Evolutionary conservation across 345 rosid genomes (phyloP).

Genomic region (Anastatica hierochuntica): DNA sequence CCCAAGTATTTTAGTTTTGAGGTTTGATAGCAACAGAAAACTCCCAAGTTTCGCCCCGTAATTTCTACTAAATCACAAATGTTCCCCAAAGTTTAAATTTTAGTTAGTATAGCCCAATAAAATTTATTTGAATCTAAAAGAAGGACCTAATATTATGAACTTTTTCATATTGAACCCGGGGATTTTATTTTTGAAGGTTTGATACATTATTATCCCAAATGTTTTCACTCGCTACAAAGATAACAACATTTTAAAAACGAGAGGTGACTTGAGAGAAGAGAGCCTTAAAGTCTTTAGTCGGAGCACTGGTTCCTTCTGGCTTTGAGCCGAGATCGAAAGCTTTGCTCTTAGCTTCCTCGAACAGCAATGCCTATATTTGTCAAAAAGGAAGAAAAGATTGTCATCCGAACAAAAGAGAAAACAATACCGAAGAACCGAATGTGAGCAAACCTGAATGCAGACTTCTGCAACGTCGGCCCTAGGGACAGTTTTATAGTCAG

Average conservation of each 20-base stretch:
- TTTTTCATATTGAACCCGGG: no score
- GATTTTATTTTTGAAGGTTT: neutral
- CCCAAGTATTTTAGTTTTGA: no score
- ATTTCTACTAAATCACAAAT: no score
- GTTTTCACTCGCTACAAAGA: neutral
- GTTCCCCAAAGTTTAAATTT: no score
- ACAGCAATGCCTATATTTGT: conserved; percentile 50
- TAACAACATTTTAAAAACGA: conserved; percentile 29
- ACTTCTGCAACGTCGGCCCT: conserved; percentile 78
- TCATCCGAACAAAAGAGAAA: neutral
- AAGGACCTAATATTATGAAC: no score
- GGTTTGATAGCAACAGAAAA: no score
- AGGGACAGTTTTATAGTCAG: conserved; percentile 51
- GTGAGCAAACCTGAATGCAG: conserved; percentile 51
- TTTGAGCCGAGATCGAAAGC: conserved; percentile 80
- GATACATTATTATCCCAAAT: neutral
- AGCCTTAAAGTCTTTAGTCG: conserved; percentile 66
- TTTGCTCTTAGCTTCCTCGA: conserved; percentile 58
- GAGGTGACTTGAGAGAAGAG: conserved; percentile 50
- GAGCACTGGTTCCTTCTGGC: conserved; percentile 56
- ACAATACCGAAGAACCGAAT: neutral
- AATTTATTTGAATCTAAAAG: no score
- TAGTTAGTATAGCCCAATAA: no score
- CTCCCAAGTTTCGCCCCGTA: no score
- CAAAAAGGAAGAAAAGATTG: neutral